Conservation (phyloP, 75 land plant species). For the Chamaecyparis obtusa region DNA sequence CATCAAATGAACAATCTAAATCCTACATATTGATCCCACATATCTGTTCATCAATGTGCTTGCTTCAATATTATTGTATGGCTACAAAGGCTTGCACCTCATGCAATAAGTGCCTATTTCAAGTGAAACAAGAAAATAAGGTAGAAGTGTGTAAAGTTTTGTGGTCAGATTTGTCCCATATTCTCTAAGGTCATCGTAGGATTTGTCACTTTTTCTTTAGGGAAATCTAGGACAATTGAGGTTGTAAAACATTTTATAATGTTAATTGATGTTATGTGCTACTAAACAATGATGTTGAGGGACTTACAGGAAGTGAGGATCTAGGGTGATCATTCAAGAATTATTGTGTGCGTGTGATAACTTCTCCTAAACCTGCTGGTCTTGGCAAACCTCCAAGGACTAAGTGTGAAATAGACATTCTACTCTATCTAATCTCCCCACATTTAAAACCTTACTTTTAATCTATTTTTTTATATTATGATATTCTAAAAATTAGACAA, state of each 20-base stretch:
- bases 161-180: too few relatives aligned
- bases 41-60: background rate
- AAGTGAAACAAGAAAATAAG: too few relatives aligned
- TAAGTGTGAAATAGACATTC: constrained; percentile 2
- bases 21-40: too few relatives aligned
- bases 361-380: constrained; percentile 69
- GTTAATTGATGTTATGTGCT: too few relatives aligned
- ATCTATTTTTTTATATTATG: background rate
- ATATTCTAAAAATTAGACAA: background rate
- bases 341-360: constrained; percentile 43
- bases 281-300: background rate
- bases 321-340: constrained; percentile 56
- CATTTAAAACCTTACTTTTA: background rate
- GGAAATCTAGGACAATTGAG: background rate
- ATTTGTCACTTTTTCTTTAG: too few relatives aligned
- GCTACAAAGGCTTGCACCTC: background rate
- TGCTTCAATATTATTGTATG: background rate
- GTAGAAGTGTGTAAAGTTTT: background rate
- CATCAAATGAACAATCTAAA: too few relatives aligned
- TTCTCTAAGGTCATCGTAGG: too few relatives aligned
- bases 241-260: too few relatives aligned
- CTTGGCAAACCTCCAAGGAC: constrained; percentile 37
- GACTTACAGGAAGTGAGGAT: constrained; percentile 45
- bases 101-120: background rate
- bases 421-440: background rate